Conservation (phyloP, 805 yeast species). For the Torulaspora delbrueckii region DNA sequence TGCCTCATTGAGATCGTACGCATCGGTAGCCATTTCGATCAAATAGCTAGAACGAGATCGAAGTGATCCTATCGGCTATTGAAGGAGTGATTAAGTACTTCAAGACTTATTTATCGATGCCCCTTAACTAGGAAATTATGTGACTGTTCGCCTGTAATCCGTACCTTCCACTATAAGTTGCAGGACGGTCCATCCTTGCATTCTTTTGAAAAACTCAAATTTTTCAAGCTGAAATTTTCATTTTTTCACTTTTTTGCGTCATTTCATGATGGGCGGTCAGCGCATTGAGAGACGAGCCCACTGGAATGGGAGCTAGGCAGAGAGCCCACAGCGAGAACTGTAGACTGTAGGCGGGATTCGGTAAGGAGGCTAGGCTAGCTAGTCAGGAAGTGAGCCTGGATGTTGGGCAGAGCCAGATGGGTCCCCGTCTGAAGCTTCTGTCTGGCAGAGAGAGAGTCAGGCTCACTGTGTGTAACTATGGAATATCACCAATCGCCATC, state of each 20-base stretch:
- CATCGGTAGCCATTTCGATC: slow-evolving; percentile 1
- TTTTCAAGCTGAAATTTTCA: neutral
- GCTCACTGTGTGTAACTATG: slow-evolving; percentile 2
- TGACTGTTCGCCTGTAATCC: neutral
- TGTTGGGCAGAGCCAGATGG: neutral
- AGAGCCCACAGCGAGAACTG: too few species aligned
- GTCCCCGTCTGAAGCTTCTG: neutral
- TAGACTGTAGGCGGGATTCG: too few species aligned
- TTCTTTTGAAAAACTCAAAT: too few species aligned
- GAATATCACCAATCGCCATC: slow-evolving; percentile 4
- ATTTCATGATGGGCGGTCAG: too few species aligned
- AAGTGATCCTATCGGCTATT: neutral
- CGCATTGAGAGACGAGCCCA: too few species aligned
- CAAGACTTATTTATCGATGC: neutral
- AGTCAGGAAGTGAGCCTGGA: neutral
- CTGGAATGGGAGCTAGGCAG: too few species aligned
- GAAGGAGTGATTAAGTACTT: neutral
- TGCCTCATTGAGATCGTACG: slow-evolving; percentile 17
- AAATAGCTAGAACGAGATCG: neutral
- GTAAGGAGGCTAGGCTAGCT: too few species aligned
- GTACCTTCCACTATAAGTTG: neutral
- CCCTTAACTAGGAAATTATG: neutral
- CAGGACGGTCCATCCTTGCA: neutral
- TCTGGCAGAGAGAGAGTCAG: neutral
- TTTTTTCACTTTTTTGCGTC: neutral